Evolutionary conservation across 495 filamentous ascomycete genomes (phyloP).

Genomic region (Penicillium angulare): DNA sequence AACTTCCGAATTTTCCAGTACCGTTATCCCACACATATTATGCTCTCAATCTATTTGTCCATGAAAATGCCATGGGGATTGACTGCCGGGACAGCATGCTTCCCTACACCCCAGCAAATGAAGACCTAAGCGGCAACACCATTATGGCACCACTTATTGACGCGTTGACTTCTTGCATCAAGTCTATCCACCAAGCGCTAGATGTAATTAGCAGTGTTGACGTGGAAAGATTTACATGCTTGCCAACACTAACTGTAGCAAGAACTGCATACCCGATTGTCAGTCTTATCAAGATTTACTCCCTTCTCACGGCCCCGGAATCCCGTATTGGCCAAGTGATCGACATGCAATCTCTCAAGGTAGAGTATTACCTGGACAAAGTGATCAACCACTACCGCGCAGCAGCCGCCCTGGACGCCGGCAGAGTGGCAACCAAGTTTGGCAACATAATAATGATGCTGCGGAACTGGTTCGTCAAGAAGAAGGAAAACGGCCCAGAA

Average conservation of each 20-base stretch:
- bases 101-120: constrained; percentile 9
- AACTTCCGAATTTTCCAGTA: constrained; percentile 19
- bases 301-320: constrained; percentile 65
- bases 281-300: constrained; percentile 86
- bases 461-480: constrained; percentile 64
- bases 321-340: constrained; percentile 76
- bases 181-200: constrained; percentile 70
- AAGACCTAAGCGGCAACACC: constrained; percentile 28
- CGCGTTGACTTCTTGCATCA: constrained; percentile 69
- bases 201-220: constrained; percentile 65
- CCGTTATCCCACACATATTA: constrained; percentile 30
- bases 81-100: constrained; percentile 54
- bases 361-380: constrained; percentile 70
- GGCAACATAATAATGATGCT: constrained; percentile 72
- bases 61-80: constrained; percentile 79
- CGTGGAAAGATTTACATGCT: constrained; percentile 57
- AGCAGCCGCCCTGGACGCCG: constrained; percentile 62
- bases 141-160: constrained; percentile 64
- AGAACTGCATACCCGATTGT: constrained; percentile 80
- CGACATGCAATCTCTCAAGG: constrained; percentile 66
- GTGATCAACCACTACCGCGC: constrained; percentile 65
- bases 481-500: constrained; percentile 35
- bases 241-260: constrained; percentile 77
- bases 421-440: constrained; percentile 73
- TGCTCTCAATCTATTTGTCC: constrained; percentile 73